Percentiles rank a stretch among this genome's conserved stretches.
phyloP scores from a whole-genome alignment of 1,139 yeast genomes.

The Hansenula anomala region DNA sequence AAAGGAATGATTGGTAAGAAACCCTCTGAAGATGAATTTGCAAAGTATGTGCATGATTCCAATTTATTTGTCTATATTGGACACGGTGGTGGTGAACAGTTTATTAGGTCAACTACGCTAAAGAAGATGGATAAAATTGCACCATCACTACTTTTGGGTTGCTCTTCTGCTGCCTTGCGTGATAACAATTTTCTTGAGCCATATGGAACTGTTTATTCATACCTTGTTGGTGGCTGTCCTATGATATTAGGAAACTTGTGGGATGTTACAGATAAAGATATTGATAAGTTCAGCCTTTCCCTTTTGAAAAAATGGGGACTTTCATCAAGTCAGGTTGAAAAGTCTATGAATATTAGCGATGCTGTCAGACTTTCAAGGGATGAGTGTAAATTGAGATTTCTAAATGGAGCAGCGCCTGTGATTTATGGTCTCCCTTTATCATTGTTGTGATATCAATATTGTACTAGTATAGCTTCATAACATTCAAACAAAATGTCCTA shows the following conservation, averaged over 20 bases:
- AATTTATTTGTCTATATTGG: constrained; percentile 79
- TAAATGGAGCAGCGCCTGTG: constrained; percentile 83
- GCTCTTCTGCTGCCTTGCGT: constrained; percentile 77
- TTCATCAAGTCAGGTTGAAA: constrained; percentile 9
- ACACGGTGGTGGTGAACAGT: constrained; percentile 94
- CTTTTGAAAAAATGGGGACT: constrained; percentile 64
- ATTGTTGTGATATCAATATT: constrained; percentile 7
- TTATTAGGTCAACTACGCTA: constrained; percentile 47
- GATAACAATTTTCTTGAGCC: constrained; percentile 63
- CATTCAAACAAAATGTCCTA: too few relatives aligned
- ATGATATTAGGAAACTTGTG: constrained; percentile 82
- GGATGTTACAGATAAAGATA: constrained; percentile 97
- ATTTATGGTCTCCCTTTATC: constrained; percentile 68
- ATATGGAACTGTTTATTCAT: constrained; percentile 71
- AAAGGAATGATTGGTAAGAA: constrained; percentile 44
- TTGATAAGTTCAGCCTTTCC: constrained; percentile 66
- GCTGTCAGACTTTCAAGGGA: constrained; percentile 59
- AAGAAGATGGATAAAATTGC: constrained; percentile 45
- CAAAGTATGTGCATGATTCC: constrained; percentile 32
- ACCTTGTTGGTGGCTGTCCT: constrained; percentile 77
- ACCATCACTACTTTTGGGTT: constrained; percentile 79
- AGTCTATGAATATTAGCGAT: constrained; percentile 30
- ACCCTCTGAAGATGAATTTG: constrained; percentile 54
- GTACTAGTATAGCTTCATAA: neutral
- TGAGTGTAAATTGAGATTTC: constrained; percentile 55